Evolutionary conservation across 495 filamentous ascomycete species (phyloP).

Genomic region (Neurospora intermedia): DNA sequence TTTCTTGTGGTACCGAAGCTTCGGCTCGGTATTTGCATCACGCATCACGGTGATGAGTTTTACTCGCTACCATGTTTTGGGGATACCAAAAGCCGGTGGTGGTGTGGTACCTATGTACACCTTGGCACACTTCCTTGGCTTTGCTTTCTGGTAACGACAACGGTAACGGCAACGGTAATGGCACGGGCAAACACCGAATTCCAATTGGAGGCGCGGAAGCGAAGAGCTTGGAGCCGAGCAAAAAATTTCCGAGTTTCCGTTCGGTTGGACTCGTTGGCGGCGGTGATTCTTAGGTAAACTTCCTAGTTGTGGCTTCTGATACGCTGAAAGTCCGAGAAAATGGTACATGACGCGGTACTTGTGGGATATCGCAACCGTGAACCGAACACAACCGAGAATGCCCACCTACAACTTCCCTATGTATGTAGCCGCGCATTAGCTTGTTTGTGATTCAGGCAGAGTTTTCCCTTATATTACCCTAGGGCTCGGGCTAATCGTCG

Average conservation of each 20-base stretch:
- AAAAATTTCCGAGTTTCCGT: not conserved
- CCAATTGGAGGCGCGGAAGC: not conserved
- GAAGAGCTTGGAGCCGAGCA: not conserved
- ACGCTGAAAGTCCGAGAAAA: too few species aligned
- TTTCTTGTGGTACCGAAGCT: not conserved
- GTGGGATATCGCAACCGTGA: not conserved
- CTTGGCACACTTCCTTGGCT: too few species aligned
- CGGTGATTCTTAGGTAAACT: too few species aligned
- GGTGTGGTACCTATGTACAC: too few species aligned
- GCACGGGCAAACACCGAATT: not conserved
- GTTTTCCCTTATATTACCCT: not conserved
- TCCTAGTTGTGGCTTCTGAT: too few species aligned
- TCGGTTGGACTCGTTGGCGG: not conserved
- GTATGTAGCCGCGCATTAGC: not conserved
- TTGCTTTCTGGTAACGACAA: not conserved
- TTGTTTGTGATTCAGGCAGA: not conserved
- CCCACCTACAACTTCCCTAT: not conserved
- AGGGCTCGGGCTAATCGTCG: not conserved
- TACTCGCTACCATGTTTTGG: not conserved
- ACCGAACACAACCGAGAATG: not conserved
- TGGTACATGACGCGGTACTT: too few species aligned
- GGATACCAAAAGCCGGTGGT: not conserved
- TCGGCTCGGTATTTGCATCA: not conserved
- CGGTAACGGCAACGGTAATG: not conserved
- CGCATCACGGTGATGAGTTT: not conserved